Evolutionary conservation across 2,329 filamentous ascomycete genomes (phyloP).

Genomic region (Ceratocystis colombiana): DNA sequence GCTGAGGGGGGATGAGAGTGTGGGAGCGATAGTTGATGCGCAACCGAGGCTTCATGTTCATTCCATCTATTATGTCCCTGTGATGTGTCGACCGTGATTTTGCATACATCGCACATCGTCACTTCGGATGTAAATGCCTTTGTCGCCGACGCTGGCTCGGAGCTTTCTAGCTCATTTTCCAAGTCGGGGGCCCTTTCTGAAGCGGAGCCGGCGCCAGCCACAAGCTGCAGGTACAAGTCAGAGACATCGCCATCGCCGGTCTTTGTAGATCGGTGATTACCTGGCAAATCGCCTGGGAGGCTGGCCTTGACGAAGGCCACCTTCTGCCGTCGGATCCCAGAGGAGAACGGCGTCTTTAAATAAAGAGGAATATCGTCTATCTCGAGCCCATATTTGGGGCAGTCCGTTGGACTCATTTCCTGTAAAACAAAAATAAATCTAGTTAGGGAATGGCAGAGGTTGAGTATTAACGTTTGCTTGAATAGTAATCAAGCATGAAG

Average conservation of each 20-base stretch:
- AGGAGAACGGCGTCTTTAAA: slow-evolving; percentile 45
- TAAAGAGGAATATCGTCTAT: slow-evolving; percentile 45
- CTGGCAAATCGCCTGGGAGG: slow-evolving; percentile 30
- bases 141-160: background rate
- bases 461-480: too few species aligned
- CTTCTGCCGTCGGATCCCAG: slow-evolving; percentile 44
- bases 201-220: slow-evolving; percentile 40
- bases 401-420: background rate
- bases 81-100: slow-evolving; percentile 31
- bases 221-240: slow-evolving; percentile 57
- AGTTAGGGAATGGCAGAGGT: too few species aligned
- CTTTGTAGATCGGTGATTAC: background rate
- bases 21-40: slow-evolving; percentile 58
- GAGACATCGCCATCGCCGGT: background rate
- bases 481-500: background rate
- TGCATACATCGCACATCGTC: slow-evolving; percentile 34
- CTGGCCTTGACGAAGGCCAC: slow-evolving; percentile 50
- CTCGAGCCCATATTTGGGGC: slow-evolving; percentile 30
- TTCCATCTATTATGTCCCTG: slow-evolving; percentile 26
- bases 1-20: slow-evolving; percentile 65
- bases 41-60: slow-evolving; percentile 51
- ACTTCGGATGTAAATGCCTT: slow-evolving; percentile 2
- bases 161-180: slow-evolving; percentile 1
- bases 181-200: slow-evolving; percentile 14
- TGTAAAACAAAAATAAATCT: background rate